Evolutionary conservation across 352 stramenopile species (phyloP).

Genomic region (Globisporangium nunn): DNA sequence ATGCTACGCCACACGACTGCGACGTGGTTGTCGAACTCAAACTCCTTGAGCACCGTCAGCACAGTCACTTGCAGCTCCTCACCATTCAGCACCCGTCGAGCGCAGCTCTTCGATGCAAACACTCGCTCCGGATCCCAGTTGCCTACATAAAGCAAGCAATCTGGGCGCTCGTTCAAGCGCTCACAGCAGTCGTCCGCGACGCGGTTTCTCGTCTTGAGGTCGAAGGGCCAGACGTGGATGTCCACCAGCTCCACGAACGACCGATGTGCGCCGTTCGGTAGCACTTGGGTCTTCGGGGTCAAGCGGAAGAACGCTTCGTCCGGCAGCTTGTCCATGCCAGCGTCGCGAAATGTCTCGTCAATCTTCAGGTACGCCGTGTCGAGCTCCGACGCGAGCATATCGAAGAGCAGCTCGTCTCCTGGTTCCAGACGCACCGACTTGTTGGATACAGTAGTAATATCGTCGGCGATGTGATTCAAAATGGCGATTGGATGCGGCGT

Average conservation of each 20-base stretch:
- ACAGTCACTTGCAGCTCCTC: not conserved
- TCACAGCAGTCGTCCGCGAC: not conserved
- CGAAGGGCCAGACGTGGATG: not conserved
- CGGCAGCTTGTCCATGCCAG: not conserved
- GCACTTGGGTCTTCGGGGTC: not conserved
- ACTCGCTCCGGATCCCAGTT: conserved; percentile 4
- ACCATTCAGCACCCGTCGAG: not conserved
- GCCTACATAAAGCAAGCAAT: conserved; percentile 1
- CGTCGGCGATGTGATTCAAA: not conserved
- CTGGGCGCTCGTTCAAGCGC: not conserved
- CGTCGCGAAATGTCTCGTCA: not conserved
- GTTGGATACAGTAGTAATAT: not conserved
- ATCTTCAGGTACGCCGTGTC: conserved; percentile 3
- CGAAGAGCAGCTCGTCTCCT: conserved; percentile 9
- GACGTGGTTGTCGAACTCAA: not conserved
- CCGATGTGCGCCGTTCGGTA: not conserved
- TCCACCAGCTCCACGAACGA: conserved; percentile 1
- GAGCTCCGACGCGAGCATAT: conserved; percentile 10
- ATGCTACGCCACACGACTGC: conserved; percentile 7
- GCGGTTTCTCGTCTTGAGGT: not conserved
- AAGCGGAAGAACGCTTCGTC: not conserved
- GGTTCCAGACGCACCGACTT: conserved; percentile 7
- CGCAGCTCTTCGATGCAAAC: conserved; percentile 2
- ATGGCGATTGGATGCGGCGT: not conserved
- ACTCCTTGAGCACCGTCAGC: conserved; percentile 3